phyloP scores from a whole-genome alignment of 345 rosid species.

The Carallia brachiata region DNA sequence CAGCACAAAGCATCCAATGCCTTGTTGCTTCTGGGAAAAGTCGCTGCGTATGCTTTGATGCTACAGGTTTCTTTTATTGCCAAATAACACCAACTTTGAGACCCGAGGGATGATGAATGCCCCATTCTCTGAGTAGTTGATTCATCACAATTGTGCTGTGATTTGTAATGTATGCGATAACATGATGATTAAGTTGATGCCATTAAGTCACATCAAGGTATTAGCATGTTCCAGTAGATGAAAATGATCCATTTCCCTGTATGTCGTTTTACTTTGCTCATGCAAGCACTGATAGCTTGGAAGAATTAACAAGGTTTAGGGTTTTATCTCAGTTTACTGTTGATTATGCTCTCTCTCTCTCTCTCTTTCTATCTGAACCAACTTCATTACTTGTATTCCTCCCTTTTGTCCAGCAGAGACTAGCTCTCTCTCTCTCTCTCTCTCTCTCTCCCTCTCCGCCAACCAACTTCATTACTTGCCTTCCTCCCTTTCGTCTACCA shows the following conservation, averaged over 20 bases:
- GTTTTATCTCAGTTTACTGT: too few species aligned
- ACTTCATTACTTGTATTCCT: too few species aligned
- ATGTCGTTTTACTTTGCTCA: not conserved
- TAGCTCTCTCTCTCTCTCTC: too few species aligned
- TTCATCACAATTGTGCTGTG: not conserved
- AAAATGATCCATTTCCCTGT: not conserved
- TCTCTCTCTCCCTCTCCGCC: too few species aligned
- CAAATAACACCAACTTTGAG: constrained; percentile 67
- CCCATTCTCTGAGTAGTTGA: constrained; percentile 57
- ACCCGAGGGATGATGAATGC: constrained; percentile 35
- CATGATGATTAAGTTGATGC: not conserved
- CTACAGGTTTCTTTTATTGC: constrained; percentile 88
- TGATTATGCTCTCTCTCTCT: too few species aligned
- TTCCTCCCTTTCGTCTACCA: too few species aligned
- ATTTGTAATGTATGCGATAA: not conserved
- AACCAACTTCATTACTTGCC: too few species aligned
- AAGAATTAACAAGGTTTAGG: too few species aligned
- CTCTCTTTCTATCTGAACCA: too few species aligned
- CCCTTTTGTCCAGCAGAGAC: too few species aligned
- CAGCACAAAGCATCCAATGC: constrained; percentile 86
- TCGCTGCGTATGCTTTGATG: constrained; percentile 70
- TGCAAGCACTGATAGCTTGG: too few species aligned
- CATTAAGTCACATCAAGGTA: not conserved
- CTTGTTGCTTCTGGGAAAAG: constrained; percentile 74
- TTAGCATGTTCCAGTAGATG: not conserved